Percentiles rank a stretch among this genome's conserved stretches.
Evolutionary conservation across 768 basidiomycete genomes (phyloP).

Genomic region (Suillus weaverae): DNA sequence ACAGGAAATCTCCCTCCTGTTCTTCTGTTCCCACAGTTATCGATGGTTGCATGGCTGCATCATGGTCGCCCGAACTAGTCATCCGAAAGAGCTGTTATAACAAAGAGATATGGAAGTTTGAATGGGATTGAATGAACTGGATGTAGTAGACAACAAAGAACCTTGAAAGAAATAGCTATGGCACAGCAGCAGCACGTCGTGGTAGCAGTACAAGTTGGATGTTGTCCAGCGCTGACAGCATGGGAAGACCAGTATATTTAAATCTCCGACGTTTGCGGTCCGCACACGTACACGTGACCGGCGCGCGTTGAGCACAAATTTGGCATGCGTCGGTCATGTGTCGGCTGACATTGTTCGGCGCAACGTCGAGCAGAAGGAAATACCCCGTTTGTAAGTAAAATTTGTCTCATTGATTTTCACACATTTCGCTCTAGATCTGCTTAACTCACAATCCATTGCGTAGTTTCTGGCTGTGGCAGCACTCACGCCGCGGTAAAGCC

Average conservation of each 20-base stretch:
- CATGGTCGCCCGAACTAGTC: slow-evolving; percentile 13
- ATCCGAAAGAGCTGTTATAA: slow-evolving; percentile 15
- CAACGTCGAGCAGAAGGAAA: background rate
- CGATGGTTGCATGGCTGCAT: slow-evolving; percentile 10
- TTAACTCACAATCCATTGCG: background rate
- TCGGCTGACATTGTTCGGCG: background rate
- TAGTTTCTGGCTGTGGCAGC: background rate
- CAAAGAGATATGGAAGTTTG: background rate
- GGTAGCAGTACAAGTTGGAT: slow-evolving; percentile 25
- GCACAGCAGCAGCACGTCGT: slow-evolving; percentile 20
- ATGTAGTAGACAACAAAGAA: background rate
- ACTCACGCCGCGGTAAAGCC: background rate
- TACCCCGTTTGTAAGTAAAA: background rate
- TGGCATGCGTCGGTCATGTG: background rate
- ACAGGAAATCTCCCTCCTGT: background rate
- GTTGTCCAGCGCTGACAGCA: slow-evolving; percentile 11
- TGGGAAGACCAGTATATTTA: slow-evolving; percentile 29
- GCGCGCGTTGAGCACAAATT: slow-evolving; percentile 5
- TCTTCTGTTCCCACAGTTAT: slow-evolving; percentile 8
- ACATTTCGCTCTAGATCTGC: too few species aligned
- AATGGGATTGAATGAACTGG: background rate
- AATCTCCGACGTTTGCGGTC: background rate
- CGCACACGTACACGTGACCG: slow-evolving; percentile 19
- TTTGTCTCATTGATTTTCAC: background rate
- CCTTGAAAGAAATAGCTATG: background rate